Evolutionary conservation across 257 asterid genomes (phyloP).

Genomic region (Verbena officinalis): DNA sequence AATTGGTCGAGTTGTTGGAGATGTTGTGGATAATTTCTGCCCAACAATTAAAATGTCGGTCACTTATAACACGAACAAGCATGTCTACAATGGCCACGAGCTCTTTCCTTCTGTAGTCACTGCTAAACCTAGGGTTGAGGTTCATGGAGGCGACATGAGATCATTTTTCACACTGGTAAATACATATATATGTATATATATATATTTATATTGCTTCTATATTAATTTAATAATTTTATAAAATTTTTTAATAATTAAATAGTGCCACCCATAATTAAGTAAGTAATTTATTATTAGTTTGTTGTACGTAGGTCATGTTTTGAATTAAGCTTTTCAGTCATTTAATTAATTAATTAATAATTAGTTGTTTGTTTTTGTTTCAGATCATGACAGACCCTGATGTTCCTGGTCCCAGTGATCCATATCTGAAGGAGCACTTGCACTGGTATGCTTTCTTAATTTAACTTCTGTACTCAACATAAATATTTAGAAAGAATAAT

Average conservation of each 20-base stretch:
- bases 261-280: too few relatives aligned
- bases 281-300: too few relatives aligned
- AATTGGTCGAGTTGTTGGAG: slow-evolving; percentile 79
- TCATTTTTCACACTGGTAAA: slow-evolving; percentile 80
- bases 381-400: slow-evolving; percentile 81
- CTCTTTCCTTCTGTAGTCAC: slow-evolving; percentile 65
- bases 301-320: too few relatives aligned
- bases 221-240: too few relatives aligned
- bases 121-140: slow-evolving; percentile 71
- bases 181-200: not conserved
- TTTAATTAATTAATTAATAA: not conserved
- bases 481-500: too few relatives aligned
- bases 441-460: slow-evolving; percentile 50
- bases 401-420: slow-evolving; percentile 82
- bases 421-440: slow-evolving; percentile 68
- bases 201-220: too few relatives aligned
- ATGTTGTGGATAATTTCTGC: slow-evolving; percentile 65
- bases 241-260: too few relatives aligned
- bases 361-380: not conserved
- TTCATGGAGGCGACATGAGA: slow-evolving; percentile 79
- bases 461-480: not conserved
- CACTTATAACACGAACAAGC: slow-evolving; percentile 59
- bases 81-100: slow-evolving; percentile 83
- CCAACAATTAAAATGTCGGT: slow-evolving; percentile 62
- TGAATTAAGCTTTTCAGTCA: not conserved